phyloP scores from a whole-genome alignment of 2,329 filamentous ascomycete genomes.

The Ceratocystis diversiconidia region DNA sequence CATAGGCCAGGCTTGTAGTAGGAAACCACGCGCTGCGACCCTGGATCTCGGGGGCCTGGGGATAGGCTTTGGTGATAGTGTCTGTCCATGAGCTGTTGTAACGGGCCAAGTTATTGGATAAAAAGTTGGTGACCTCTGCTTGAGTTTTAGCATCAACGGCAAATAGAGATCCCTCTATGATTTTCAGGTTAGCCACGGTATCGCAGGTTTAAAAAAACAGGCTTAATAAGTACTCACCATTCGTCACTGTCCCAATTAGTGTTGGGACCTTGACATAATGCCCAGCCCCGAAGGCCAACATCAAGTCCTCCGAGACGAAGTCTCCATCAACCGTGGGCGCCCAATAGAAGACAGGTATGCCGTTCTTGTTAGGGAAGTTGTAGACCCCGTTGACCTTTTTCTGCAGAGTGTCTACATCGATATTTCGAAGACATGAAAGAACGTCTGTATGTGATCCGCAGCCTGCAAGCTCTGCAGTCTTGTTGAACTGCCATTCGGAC shows the following conservation, averaged over 20 bases:
- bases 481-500: constrained; percentile 35
- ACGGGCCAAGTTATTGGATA: constrained; percentile 35
- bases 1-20: constrained; percentile 30
- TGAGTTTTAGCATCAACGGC: constrained; percentile 27
- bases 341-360: constrained; percentile 35
- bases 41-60: constrained; percentile 26
- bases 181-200: background rate
- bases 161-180: constrained; percentile 34
- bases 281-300: constrained; percentile 28
- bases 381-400: constrained; percentile 27
- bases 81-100: constrained; percentile 27
- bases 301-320: constrained; percentile 31
- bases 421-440: constrained; percentile 31
- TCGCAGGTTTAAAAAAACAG: background rate
- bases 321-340: constrained; percentile 36
- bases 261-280: constrained; percentile 32
- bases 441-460: constrained; percentile 26
- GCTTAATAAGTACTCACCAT: constrained; percentile 26
- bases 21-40: constrained; percentile 33
- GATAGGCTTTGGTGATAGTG: constrained; percentile 29
- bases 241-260: constrained; percentile 31
- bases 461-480: constrained; percentile 25
- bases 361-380: constrained; percentile 28
- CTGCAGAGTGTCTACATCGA: constrained; percentile 28
- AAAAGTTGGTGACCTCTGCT: constrained; percentile 28